Evolutionary conservation across 2,329 filamentous ascomycete species (phyloP), one percentile per base, ranked within the genome.

Genomic region (Cercospora sp.): DNA sequence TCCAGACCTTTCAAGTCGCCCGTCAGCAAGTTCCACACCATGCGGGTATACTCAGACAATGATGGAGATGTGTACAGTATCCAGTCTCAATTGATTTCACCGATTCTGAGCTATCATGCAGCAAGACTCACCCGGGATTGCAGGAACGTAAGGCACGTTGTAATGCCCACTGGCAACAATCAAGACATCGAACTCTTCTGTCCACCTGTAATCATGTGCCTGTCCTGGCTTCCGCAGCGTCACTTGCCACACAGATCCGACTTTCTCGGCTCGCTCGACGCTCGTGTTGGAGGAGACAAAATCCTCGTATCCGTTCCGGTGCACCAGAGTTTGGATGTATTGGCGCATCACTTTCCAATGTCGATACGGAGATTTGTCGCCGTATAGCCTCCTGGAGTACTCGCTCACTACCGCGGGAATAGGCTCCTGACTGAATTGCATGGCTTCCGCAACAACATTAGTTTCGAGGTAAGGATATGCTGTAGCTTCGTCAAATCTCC

Each of bases 401-500:
- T 81, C 72, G 13, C 80, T 82, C 28, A 79, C 75, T 53, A 81
- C 76, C 0, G 76, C 74, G 0, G 86, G 83, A 13, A 89, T 86
- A 0, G 81, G 79, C 64, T 89, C 87, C 68, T 87, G 81, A 0
- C 83, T 85, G 75, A 86, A 91, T 16, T 83, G 81, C 89, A 91
- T 91, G 0, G 86, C 81, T 1, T 83, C 73, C 5, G 81, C 80
- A 69, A 86, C 84, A 53, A 91, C 85, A 70, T 91, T 91, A 2
- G 87, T 90, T 74, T 90, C 87, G n/a, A 90, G 78, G 20, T 85
- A 84, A 0, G 87, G 86, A 70, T 90, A 90, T 18, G 90, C 81
- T 0, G 86, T 85, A 0, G 87, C 87, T 67, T 89, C 87, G 12
- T 81, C 77, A 72, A 85, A 88, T 2, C 87, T 84, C 18, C 83